phyloP scores from a whole-genome alignment of 2,329 filamentous ascomycete genomes.

The Aspergillus brasiliensis region DNA sequence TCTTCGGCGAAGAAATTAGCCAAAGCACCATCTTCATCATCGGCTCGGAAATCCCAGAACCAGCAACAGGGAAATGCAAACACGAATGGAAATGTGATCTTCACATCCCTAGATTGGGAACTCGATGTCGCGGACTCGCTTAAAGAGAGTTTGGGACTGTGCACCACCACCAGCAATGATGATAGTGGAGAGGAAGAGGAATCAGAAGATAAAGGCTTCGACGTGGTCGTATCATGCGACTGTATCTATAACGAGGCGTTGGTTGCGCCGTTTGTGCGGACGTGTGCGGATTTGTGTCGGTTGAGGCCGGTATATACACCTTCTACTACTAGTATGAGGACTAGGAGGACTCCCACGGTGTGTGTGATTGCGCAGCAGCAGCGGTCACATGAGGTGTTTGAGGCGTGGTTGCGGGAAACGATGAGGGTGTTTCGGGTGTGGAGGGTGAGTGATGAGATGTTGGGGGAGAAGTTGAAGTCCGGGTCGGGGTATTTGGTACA shows the following conservation, averaged over 20 bases:
- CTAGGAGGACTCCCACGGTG: conserved; percentile 55
- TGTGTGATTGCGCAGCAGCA: conserved; percentile 89
- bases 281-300: conserved; percentile 73
- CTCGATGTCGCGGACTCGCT: conserved; percentile 44
- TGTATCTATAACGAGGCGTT: conserved; percentile 94
- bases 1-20: background rate
- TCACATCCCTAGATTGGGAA: conserved; percentile 82
- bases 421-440: conserved; percentile 69
- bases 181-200: conserved; percentile 8
- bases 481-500: conserved; percentile 81
- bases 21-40: too few species aligned
- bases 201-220: conserved; percentile 55
- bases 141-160: conserved; percentile 37
- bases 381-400: conserved; percentile 80
- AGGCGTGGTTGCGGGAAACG: conserved; percentile 75
- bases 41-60: background rate
- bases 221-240: conserved; percentile 81
- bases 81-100: conserved; percentile 49
- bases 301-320: conserved; percentile 48
- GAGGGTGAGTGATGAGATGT: conserved; percentile 67
- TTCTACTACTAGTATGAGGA: background rate
- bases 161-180: background rate
- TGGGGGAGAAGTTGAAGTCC: conserved; percentile 62
- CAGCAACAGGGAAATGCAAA: background rate
- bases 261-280: conserved; percentile 77